phyloP scores from a whole-genome alignment of 208 protist genomes.

The Trypanosoma cruzi region DNA sequence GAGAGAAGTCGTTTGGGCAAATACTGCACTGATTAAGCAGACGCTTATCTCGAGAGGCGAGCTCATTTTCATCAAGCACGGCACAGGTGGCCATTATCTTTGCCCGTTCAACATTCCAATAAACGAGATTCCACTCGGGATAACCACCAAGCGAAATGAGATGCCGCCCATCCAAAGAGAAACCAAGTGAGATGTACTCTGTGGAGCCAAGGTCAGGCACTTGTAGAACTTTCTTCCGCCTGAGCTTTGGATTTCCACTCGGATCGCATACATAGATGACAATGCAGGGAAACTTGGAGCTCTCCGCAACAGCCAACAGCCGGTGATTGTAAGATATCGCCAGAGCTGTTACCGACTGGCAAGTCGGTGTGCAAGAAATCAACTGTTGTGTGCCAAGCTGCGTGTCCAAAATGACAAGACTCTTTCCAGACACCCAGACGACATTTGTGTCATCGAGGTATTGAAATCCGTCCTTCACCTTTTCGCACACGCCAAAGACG shows the following conservation, averaged over 20 bases:
- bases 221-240: constrained; percentile 84
- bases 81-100: constrained; percentile 80
- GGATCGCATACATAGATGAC: constrained; percentile 93
- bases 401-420: constrained; percentile 92
- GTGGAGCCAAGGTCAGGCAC: constrained; percentile 80
- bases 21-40: constrained; percentile 93
- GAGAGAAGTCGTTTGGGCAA: constrained; percentile 81
- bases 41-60: constrained; percentile 41
- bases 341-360: constrained; percentile 91
- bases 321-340: constrained; percentile 91
- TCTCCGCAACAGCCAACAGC: constrained; percentile 94
- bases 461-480: constrained; percentile 92
- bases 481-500: constrained; percentile 93
- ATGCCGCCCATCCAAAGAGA: constrained; percentile 90
- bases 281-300: constrained; percentile 74
- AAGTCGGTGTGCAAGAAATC: constrained; percentile 82
- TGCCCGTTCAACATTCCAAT: constrained; percentile 92
- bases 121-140: constrained; percentile 94
- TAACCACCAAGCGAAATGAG: constrained; percentile 89
- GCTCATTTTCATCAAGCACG: constrained; percentile 49
- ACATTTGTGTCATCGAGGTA: constrained; percentile 95
- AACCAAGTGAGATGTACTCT: constrained; percentile 90
- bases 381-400: constrained; percentile 93
- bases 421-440: constrained; percentile 93
- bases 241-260: constrained; percentile 69